A percentile compares a stretch with the other conserved stretches of the same genome.
These are phyloP conservation scores for Aspergillus ochraceus DNA, from an alignment of 2,329 filamentous ascomycete genomes.

Conservation along the genomic window DNA sequence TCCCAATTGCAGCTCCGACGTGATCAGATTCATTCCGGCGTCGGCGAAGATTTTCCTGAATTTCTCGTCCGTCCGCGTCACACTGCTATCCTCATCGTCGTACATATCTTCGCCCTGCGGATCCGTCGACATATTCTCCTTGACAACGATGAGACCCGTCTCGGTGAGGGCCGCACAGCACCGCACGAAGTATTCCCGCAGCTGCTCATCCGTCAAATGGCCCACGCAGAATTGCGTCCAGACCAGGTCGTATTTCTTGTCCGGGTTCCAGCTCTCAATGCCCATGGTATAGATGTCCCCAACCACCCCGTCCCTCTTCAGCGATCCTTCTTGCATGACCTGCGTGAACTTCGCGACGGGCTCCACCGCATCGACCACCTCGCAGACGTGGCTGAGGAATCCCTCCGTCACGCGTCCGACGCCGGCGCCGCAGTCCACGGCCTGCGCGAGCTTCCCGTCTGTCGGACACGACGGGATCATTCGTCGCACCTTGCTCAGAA, in stretches of 20 bases:
- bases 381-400: conserved; percentile 69
- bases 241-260: conserved; percentile 69
- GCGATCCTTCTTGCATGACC: conserved; percentile 47
- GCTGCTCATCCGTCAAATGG: conserved; percentile 72
- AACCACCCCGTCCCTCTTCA: conserved; percentile 48
- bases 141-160: conserved; percentile 62
- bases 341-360: conserved; percentile 79
- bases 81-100: conserved; percentile 72
- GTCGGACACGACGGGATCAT: conserved; percentile 16
- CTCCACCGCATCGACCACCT: conserved; percentile 78
- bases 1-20: conserved; percentile 70
- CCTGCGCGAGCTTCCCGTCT: conserved; percentile 32
- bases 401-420: conserved; percentile 82
- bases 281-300: conserved; percentile 71
- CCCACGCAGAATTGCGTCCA: conserved; percentile 92
- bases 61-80: conserved; percentile 74
- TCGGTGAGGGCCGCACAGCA: conserved; percentile 55
- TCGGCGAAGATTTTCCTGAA: conserved; percentile 68
- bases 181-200: conserved; percentile 65
- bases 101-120: conserved; percentile 63
- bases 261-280: conserved; percentile 67
- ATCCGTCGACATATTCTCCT: conserved; percentile 72
- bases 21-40: conserved; percentile 68
- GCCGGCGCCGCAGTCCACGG: conserved; percentile 64
- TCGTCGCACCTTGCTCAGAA: conserved; percentile 63